Evolutionary conservation across 75 land plant genomes (phyloP).

Genomic region (Chamaecyparis obtusa): DNA sequence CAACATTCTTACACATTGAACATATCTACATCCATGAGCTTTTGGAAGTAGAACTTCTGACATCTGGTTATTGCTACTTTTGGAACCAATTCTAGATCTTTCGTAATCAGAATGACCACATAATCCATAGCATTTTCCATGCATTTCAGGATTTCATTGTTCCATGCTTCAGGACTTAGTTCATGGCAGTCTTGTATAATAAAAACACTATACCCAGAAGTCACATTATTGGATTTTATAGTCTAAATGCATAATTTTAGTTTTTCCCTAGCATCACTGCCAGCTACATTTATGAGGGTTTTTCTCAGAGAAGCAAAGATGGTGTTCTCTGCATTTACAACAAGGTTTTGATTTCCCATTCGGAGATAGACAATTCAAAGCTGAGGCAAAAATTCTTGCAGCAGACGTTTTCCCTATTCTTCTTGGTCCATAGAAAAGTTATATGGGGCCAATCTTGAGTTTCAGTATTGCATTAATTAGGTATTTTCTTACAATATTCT

Average conservation of each 20-base stretch:
- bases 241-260: slow-evolving; percentile 40
- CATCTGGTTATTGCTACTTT: slow-evolving; percentile 50
- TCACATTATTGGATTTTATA: slow-evolving; percentile 2
- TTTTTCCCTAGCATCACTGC: slow-evolving; percentile 36
- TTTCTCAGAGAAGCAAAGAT: slow-evolving; percentile 35
- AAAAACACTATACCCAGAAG: slow-evolving; percentile 56
- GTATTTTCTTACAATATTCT: slow-evolving; percentile 64
- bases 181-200: slow-evolving; percentile 76
- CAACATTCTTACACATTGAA: slow-evolving; percentile 34
- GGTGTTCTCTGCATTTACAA: slow-evolving; percentile 65
- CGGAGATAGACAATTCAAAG: slow-evolving; percentile 57
- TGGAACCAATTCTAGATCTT: slow-evolving; percentile 74
- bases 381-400: slow-evolving; percentile 68
- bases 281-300: slow-evolving; percentile 50
- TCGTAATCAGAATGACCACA: slow-evolving; percentile 67
- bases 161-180: slow-evolving; percentile 53
- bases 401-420: slow-evolving; percentile 91
- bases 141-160: slow-evolving; percentile 44
- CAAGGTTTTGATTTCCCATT: slow-evolving; percentile 56
- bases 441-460: slow-evolving; percentile 71
- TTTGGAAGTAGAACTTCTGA: slow-evolving; percentile 69
- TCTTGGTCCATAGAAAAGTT: slow-evolving; percentile 84
- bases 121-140: slow-evolving; percentile 52
- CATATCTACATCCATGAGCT: slow-evolving; percentile 60
- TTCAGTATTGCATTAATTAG: slow-evolving; percentile 55